These are phyloP conservation scores for Fusarium lateritium DNA, from an alignment of 2,329 filamentous ascomycete species.

Conservation along the genomic window DNA sequence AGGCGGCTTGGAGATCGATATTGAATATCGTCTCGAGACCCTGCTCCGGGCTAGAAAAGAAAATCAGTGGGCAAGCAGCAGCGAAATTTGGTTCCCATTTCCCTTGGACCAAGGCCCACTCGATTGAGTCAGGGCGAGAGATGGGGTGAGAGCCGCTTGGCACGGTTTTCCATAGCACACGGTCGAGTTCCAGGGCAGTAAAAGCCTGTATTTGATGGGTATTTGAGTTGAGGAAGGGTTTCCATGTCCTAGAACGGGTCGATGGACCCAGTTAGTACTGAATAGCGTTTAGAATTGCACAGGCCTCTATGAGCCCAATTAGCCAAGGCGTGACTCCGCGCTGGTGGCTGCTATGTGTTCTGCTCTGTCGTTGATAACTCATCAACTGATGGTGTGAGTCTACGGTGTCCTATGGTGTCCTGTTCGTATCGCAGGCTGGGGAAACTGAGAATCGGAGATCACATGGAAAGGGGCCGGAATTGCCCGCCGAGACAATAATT, in stretches of 20 bases:
- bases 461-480: conserved; percentile 13
- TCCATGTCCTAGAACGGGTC: conserved; percentile 15
- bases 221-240: conserved; percentile 20
- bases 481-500: not conserved
- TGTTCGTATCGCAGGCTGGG: conserved; percentile 3
- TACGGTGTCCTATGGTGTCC: not conserved
- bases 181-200: conserved; percentile 21
- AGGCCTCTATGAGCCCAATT: conserved; percentile 27
- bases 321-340: conserved; percentile 39
- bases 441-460: conserved; percentile 18
- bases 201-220: conserved; percentile 20
- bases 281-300: conserved; percentile 31
- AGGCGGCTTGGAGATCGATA: conserved; percentile 45
- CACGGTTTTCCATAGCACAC: conserved; percentile 26
- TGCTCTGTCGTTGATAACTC: not conserved
- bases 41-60: conserved; percentile 33
- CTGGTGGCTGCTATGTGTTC: conserved; percentile 5
- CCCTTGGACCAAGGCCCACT: conserved; percentile 27
- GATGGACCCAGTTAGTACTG: conserved; percentile 32
- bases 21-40: conserved; percentile 42
- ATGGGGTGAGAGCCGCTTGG: conserved; percentile 34
- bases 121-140: conserved; percentile 39
- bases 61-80: conserved; percentile 36
- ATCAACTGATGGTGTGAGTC: conserved; percentile 4
- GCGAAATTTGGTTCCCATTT: conserved; percentile 39